phyloP scores from a whole-genome alignment of 2,329 filamentous ascomycete genomes.

The Verticillium zaregamsianum region DNA sequence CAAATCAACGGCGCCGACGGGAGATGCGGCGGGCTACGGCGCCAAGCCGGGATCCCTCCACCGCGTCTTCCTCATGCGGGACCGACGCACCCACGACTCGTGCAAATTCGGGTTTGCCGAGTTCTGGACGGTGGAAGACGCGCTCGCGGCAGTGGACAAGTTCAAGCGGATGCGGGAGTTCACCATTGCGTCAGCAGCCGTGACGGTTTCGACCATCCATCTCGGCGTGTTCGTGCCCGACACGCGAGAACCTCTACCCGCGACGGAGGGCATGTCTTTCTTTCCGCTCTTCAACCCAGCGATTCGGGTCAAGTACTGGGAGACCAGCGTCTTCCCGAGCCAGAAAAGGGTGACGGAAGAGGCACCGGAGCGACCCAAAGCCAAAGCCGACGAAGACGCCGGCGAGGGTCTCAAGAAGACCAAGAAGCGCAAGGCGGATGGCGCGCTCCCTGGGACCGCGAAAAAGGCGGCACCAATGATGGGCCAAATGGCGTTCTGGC shows the following conservation, averaged over 20 bases:
- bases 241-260: conserved; percentile 50
- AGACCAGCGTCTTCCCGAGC: conserved; percentile 67
- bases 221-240: conserved; percentile 81
- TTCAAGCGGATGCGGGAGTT: conserved; percentile 70
- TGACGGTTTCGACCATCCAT: conserved; percentile 71
- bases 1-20: conserved; percentile 54
- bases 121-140: conserved; percentile 72
- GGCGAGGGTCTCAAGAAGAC: conserved; percentile 29
- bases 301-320: conserved; percentile 71
- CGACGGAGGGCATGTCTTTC: conserved; percentile 63
- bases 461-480: conserved; percentile 38
- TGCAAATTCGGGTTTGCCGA: conserved; percentile 83
- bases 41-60: conserved; percentile 71
- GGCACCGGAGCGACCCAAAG: conserved; percentile 35
- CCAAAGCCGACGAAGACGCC: conserved; percentile 24
- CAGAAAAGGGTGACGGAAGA: conserved; percentile 56
- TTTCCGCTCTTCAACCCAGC: conserved; percentile 64
- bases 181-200: conserved; percentile 70
- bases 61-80: conserved; percentile 72
- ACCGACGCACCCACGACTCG: conserved; percentile 65
- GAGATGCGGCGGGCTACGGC: conserved; percentile 57
- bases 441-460: conserved; percentile 13
- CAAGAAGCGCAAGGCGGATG: conserved; percentile 53
- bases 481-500: conserved; percentile 40
- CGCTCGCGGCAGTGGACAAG: conserved; percentile 68